Evolutionary conservation across 805 yeast genomes (phyloP).

Genomic region (Wickerhamiella azymoides): DNA sequence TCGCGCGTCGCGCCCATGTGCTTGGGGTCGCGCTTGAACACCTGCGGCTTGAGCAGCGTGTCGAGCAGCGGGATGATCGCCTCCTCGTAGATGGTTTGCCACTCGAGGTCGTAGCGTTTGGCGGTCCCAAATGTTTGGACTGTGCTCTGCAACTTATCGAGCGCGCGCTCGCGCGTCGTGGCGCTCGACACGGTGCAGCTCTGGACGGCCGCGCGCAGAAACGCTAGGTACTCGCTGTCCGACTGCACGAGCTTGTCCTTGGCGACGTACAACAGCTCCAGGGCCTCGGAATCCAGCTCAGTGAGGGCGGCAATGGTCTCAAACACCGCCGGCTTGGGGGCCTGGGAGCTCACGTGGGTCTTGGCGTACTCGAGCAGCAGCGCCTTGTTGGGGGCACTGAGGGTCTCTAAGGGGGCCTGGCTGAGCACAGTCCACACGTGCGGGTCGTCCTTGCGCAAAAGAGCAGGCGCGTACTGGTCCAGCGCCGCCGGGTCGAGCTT

Average conservation of each 20-base stretch:
- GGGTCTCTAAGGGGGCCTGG: neutral
- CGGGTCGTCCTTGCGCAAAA: neutral
- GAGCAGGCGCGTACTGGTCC: neutral
- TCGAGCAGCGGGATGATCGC: constrained; percentile 63
- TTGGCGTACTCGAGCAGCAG: neutral
- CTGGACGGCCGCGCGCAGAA: neutral
- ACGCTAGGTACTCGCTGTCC: neutral
- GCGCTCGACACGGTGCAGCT: constrained; percentile 4
- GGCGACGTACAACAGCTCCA: constrained; percentile 2
- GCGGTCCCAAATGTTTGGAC: constrained; percentile 20
- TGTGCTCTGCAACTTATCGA: constrained; percentile 34
- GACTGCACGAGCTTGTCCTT: neutral
- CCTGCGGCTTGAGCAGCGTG: constrained; percentile 53
- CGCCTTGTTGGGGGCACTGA: neutral
- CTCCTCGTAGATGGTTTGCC: constrained; percentile 43
- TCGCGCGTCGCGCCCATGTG: constrained; percentile 56
- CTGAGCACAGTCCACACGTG: constrained; percentile 4
- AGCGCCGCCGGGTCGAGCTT: neutral
- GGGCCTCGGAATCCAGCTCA: constrained; percentile 4
- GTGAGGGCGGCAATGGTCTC: constrained; percentile 2
- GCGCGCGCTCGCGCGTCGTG: constrained; percentile 14
- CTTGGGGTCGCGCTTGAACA: constrained; percentile 40
- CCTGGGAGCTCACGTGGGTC: neutral
- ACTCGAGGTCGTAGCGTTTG: constrained; percentile 13
- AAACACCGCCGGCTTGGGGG: neutral